Evolutionary conservation across 768 basidiomycete genomes (phyloP), one percentile per base, ranked within the genome.

Genomic region (Phanerochaete sordida): DNA sequence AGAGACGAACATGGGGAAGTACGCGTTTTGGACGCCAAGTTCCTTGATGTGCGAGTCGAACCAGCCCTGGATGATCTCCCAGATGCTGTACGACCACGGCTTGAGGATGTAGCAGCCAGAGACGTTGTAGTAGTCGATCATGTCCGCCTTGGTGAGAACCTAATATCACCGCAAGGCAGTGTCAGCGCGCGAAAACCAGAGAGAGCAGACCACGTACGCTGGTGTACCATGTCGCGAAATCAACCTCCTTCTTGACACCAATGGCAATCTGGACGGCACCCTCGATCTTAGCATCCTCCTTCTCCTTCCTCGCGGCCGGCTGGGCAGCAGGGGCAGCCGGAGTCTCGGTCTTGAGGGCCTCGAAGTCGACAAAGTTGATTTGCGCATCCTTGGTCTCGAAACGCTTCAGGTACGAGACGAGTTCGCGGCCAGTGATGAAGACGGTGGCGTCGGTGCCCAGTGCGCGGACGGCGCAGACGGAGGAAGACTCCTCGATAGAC

Each of bases 1-100:
- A 0, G 95, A 95, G 33, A 99, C 91, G 68, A 98, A 98, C 93
- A 99, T 98, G 2, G 97, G 97, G 83, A 99, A 99, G 71, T 98
- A 99, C 3, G 93, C 88, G 72, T 98, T 98, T 73, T 97, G 92
- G 19, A 98, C 96, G 48, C 89, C 97, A 70, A 98, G 83, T 65
- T 90, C 90, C 75, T 92, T 95, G 80, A 98, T 99, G 68, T 88
- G 79, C 39, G 76, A 75, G 73, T 99, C 91, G 79, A 98, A 98
- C 94, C 95, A 99, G 57, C 93, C 81, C 77, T 97, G 95, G 61
- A 99, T 98, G 60, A 83, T 82, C 72, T 98, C 94, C 97, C 97
- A 98, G 69, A 99, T 94, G 65, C 87, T 87, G 75, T 91, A 98
- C 0, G 94, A 95, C 93, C 94, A 95, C 1, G 97, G 97, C 71